Evolutionary conservation across 1,284 basidiomycete species (phyloP), one percentile per base, ranked within the genome.

Genomic region (Cystobasidiaceae sp.): DNA sequence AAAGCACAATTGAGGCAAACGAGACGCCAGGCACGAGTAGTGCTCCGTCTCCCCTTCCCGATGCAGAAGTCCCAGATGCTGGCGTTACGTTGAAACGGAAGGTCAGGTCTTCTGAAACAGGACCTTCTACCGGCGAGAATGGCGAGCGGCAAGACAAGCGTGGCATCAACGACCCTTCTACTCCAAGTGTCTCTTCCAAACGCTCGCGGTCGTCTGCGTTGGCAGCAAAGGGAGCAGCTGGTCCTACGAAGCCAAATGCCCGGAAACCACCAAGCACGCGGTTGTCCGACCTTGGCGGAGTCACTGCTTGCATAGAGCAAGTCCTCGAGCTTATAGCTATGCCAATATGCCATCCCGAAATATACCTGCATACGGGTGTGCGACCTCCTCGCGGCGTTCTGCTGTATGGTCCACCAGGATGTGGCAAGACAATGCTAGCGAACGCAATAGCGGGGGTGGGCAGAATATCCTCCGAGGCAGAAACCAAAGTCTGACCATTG

Each of bases 271-370:
- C 90, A 0, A 74, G 81, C 1, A 83, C 85, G 0, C 82, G 89
- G 1, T 80, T 97, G 13, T 83, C 88, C 1, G 88, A 93, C 73
- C 83, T 98, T 0, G 94, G 94, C 23, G 94, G 94, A 3, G 84
- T 97, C 6, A 85, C 89, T 56, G 74, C 80, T 11, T 93, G 88
- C 69, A 84, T 97, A 33, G 92, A 94, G 75, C 93, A 93, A 77
- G 85, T 97, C 78, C 82, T 97, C 30, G 94, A 97, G 75, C 86
- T 96, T 21, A 92, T 97, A 25, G 93, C 90, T 0, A 87, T 97
- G 84, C 94, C 94, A 0, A 79, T 98, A 3, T 86, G 87, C 63
- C 94, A 97, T 77, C 94, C 94, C 0, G 94, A 98, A 76, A 86
- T 98, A 13, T 98, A 97, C 78, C 77, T 89, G 5, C 87, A 93